phyloP scores from a whole-genome alignment of 257 asterid species.

The Nicotiana sylvestris region DNA sequence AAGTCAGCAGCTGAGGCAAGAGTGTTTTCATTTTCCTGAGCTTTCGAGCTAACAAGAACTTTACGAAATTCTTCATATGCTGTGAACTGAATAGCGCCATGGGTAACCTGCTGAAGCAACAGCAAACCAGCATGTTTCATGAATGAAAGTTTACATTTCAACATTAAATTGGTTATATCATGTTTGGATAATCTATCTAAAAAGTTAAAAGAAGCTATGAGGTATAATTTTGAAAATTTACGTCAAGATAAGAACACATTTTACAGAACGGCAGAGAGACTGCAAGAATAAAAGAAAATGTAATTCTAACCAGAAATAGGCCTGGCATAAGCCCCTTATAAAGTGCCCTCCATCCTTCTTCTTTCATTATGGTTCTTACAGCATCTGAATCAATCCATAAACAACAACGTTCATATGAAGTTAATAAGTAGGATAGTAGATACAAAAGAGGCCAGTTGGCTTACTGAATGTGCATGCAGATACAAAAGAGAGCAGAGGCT shows the following conservation, averaged over 20 bases:
- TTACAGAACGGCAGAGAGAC: not conserved
- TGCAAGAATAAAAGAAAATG: slow-evolving; percentile 16
- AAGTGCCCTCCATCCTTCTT: slow-evolving; percentile 94
- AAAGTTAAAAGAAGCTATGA: not conserved
- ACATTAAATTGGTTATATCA: not conserved
- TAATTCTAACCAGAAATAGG: slow-evolving; percentile 62
- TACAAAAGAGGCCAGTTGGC: not conserved
- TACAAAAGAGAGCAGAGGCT: not conserved
- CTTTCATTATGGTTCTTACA: slow-evolving; percentile 74
- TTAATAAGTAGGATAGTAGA: not conserved
- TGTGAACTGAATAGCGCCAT: slow-evolving; percentile 96
- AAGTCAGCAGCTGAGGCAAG: slow-evolving; percentile 28
- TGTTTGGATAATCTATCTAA: not conserved
- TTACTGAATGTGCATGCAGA: not conserved
- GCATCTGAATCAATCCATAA: slow-evolving; percentile 60
- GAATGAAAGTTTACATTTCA: not conserved
- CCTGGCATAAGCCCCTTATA: slow-evolving; percentile 91
- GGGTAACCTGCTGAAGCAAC: slow-evolving; percentile 80
- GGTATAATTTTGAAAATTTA: not conserved
- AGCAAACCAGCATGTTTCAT: slow-evolving; percentile 23
- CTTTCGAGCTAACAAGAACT: slow-evolving; percentile 36
- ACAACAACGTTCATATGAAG: not conserved
- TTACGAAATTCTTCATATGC: slow-evolving; percentile 89
- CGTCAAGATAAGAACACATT: not conserved
- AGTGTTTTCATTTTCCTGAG: slow-evolving; percentile 28